Evolutionary conservation across 2,329 filamentous ascomycete genomes (phyloP).

Genomic region (Verticillium isaacii): DNA sequence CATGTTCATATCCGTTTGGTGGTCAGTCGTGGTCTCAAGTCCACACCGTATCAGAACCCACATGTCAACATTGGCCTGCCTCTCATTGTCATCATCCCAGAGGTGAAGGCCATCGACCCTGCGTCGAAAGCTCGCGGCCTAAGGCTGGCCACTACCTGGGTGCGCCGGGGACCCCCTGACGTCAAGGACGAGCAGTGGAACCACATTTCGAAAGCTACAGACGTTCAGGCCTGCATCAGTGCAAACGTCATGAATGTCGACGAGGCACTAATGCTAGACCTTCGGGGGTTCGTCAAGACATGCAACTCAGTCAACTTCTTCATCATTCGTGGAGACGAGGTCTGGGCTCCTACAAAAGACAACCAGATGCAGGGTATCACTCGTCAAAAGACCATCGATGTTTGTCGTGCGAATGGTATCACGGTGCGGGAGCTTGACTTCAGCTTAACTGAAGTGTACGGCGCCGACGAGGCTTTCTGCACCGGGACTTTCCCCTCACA

Average conservation of each 20-base stretch:
- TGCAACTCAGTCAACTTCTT: constrained; percentile 28
- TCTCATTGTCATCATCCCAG: constrained; percentile 23
- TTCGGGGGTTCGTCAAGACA: constrained; percentile 22
- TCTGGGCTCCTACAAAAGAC: constrained; percentile 25
- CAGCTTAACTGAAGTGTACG: constrained; percentile 22
- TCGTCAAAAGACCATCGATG: constrained; percentile 22
- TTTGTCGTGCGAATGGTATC: constrained; percentile 20
- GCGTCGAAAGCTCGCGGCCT: constrained; percentile 16
- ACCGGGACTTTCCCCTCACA: constrained; percentile 23
- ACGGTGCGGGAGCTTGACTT: constrained; percentile 21
- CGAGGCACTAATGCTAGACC: constrained; percentile 23
- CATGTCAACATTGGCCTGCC: constrained; percentile 21
- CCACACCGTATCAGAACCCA: constrained; percentile 21
- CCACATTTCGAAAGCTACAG: constrained; percentile 24
- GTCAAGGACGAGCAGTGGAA: constrained; percentile 26
- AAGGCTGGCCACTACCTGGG: constrained; percentile 20
- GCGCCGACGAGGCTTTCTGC: constrained; percentile 23
- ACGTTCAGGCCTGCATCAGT: constrained; percentile 23
- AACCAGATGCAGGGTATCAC: constrained; percentile 27
- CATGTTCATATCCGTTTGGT: constrained; percentile 23
- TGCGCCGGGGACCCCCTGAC: constrained; percentile 22
- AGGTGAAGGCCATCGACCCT: constrained; percentile 19
- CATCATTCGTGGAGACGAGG: constrained; percentile 22
- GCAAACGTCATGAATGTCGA: constrained; percentile 24
- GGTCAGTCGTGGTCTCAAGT: constrained; percentile 21